phyloP scores from a whole-genome alignment of 2,329 filamentous ascomycete genomes.

The Cyphellophora attinorum region DNA sequence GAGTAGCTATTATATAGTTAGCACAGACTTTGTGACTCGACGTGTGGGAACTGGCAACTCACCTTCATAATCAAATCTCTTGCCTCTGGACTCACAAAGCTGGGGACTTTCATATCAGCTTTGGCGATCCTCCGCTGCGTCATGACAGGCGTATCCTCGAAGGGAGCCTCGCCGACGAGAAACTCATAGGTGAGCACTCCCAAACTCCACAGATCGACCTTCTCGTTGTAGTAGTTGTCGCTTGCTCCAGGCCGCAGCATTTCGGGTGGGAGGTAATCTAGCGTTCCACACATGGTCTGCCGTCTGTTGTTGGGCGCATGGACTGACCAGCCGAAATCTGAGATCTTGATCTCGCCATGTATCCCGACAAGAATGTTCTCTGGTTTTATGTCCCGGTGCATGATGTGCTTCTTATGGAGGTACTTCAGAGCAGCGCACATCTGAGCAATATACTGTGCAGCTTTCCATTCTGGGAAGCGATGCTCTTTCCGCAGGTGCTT shows the following conservation, averaged over 20 bases:
- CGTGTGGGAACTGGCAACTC: slow-evolving; percentile 25
- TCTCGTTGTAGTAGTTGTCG: slow-evolving; percentile 87
- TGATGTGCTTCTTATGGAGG: slow-evolving; percentile 92
- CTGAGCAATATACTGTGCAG: slow-evolving; percentile 77
- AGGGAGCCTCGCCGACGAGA: slow-evolving; percentile 87
- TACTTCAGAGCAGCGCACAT: slow-evolving; percentile 87
- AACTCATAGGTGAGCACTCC: slow-evolving; percentile 96
- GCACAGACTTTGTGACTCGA: slow-evolving; percentile 3
- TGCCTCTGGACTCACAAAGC: slow-evolving; percentile 82
- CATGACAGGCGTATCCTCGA: slow-evolving; percentile 92
- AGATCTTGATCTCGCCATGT: slow-evolving; percentile 97
- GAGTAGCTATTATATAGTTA: slow-evolving; percentile 52
- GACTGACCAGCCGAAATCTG: slow-evolving; percentile 96
- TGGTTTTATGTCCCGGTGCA: slow-evolving; percentile 95
- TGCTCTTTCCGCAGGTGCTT: slow-evolving; percentile 73
- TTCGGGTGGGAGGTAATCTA: slow-evolving; percentile 95
- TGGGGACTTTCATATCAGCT: slow-evolving; percentile 85
- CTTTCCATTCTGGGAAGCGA: slow-evolving; percentile 76
- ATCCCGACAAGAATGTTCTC: slow-evolving; percentile 95
- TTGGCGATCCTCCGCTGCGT: slow-evolving; percentile 82
- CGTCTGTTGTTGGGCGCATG: slow-evolving; percentile 91
- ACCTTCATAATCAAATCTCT: slow-evolving; percentile 87
- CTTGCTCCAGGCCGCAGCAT: slow-evolving; percentile 78
- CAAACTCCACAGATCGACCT: slow-evolving; percentile 92
- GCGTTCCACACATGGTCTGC: slow-evolving; percentile 91